Percentiles rank a stretch among this genome's conserved stretches.
These are phyloP conservation scores for Bacidia gigantensis DNA, from an alignment of 495 filamentous ascomycete genomes.

Conservation along the genomic window DNA sequence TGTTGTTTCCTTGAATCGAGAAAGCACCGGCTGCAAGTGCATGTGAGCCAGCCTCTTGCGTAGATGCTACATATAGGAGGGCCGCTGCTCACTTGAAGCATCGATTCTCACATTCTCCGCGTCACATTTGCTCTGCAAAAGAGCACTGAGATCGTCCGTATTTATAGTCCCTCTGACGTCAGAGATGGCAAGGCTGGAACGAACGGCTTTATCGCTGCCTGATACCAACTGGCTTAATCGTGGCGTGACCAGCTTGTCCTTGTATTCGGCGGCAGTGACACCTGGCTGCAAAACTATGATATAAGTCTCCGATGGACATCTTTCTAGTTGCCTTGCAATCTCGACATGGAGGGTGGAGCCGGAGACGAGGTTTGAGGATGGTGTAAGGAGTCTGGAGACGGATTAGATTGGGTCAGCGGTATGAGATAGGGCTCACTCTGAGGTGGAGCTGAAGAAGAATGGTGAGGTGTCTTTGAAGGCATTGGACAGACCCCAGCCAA, in stretches of 20 bases:
- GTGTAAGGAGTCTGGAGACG: conserved; percentile 29
- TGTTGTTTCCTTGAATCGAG: conserved; percentile 29
- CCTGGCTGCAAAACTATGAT: conserved; percentile 70
- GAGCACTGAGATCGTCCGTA: conserved; percentile 37
- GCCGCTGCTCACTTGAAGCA: conserved; percentile 43
- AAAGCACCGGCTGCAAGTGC: conserved; percentile 30
- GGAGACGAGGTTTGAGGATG: conserved; percentile 31
- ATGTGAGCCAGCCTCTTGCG: background rate
- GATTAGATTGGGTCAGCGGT: conserved; percentile 2
- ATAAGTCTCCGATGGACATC: conserved; percentile 67
- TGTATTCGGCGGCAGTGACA: conserved; percentile 52
- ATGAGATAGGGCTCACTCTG: conserved; percentile 42
- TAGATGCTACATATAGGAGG: background rate
- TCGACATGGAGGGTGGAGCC: conserved; percentile 25
- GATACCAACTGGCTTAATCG: conserved; percentile 44
- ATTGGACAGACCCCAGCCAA: conserved; percentile 16
- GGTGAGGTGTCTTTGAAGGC: conserved; percentile 80
- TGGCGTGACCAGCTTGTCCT: conserved; percentile 38
- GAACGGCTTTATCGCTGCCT: conserved; percentile 34
- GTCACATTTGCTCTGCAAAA: conserved; percentile 39
- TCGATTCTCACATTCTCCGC: conserved; percentile 40
- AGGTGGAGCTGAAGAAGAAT: conserved; percentile 70
- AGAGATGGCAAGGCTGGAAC: conserved; percentile 37
- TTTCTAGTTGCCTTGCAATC: conserved; percentile 33
- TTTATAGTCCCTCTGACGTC: conserved; percentile 52